Conservation (phyloP, 495 filamentous ascomycete genomes). For the Penicillium dipodomyicola region DNA sequence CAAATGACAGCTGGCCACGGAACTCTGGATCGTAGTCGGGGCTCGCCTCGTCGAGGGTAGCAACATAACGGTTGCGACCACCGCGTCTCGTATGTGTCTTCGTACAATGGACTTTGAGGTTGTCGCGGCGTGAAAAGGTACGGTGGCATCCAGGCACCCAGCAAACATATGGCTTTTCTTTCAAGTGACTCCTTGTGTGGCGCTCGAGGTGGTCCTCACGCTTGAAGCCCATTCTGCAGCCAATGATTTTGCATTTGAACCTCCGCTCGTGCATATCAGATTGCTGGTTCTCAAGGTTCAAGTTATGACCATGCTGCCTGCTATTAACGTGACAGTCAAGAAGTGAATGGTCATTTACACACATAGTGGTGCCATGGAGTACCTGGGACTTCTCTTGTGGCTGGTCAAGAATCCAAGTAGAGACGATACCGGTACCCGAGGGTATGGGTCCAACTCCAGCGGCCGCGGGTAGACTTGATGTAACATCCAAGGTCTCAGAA, state of each 20-base stretch:
- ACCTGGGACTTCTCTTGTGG: not conserved
- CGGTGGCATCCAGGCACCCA: conserved; percentile 48
- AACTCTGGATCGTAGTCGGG: conserved; percentile 46
- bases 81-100: conserved; percentile 51
- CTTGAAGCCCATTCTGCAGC: conserved; percentile 54
- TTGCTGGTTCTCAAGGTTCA: not conserved
- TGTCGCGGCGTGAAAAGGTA: conserved; percentile 47
- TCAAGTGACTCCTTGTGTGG: conserved; percentile 59
- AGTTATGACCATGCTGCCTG: not conserved
- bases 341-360: not conserved
- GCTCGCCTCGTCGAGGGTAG: conserved; percentile 46
- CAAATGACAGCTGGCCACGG: conserved; percentile 37
- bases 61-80: conserved; percentile 47
- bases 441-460: not conserved
- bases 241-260: conserved; percentile 2
- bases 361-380: not conserved
- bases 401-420: not conserved
- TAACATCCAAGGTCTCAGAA: not conserved
- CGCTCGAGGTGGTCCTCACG: conserved; percentile 63
- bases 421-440: not conserved
- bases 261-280: not conserved
- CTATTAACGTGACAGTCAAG: not conserved
- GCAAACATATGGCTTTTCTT: conserved; percentile 52
- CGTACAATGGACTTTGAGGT: conserved; percentile 48
- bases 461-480: not conserved